Percentiles rank a stretch among this genome's conserved stretches.
These are phyloP conservation scores for Ilyonectria destructans DNA, from an alignment of 2,329 filamentous ascomycete genomes.

Conservation along the genomic window DNA sequence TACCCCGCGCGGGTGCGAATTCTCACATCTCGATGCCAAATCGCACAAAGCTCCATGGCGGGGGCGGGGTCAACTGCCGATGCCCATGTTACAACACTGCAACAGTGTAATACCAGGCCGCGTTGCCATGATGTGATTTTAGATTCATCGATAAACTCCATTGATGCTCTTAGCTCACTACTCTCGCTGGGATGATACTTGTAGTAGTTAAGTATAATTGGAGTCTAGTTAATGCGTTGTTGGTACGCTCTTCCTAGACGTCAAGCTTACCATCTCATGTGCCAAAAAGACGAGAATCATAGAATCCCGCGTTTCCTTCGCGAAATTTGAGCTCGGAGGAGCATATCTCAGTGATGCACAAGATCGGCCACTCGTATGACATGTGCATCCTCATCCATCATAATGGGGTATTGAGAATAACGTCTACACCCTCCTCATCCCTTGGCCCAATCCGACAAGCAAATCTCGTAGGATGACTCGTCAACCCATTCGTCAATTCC, in stretches of 20 bases:
- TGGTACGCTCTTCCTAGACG: too few relatives aligned
- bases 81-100: not conserved
- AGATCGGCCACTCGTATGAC: not conserved
- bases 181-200: not conserved
- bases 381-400: constrained; percentile 1
- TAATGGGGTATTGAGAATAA: constrained; percentile 26
- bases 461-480: constrained; percentile 48
- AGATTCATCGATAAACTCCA: not conserved
- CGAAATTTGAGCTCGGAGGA: too few relatives aligned
- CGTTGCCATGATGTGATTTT: constrained; percentile 1
- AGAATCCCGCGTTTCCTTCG: too few relatives aligned
- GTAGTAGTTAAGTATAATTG: not conserved
- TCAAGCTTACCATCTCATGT: too few relatives aligned
- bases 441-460: constrained; percentile 46
- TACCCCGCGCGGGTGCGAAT: constrained; percentile 5
- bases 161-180: not conserved
- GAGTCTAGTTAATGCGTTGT: not conserved
- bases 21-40: constrained; percentile 18
- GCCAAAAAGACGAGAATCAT: too few relatives aligned
- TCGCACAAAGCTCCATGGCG: constrained; percentile 20
- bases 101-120: not conserved
- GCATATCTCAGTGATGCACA: too few relatives aligned
- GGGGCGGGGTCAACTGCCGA: constrained; percentile 19
- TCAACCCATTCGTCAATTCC: constrained; percentile 48
- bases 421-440: constrained; percentile 35